phyloP scores from a whole-genome alignment of 805 yeast genomes.

The Dipodascopsis tothii region DNA sequence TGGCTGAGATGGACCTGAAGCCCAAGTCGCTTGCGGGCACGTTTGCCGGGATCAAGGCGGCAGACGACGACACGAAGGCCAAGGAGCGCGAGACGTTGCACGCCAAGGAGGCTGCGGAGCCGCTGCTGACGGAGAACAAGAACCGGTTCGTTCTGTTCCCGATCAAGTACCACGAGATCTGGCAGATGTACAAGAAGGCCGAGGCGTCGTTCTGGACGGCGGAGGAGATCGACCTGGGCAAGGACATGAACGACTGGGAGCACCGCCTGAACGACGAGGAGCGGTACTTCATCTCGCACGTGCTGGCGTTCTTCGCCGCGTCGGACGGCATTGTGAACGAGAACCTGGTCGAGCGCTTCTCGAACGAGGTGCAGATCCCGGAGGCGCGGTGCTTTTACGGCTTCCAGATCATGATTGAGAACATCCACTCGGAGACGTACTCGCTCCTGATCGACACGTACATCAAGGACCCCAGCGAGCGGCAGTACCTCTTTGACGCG shows the following conservation, averaged over 20 bases:
- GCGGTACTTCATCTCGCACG: conserved; percentile 84
- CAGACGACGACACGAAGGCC: conserved; percentile 6
- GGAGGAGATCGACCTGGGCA: conserved; percentile 92
- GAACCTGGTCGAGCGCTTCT: conserved; percentile 92
- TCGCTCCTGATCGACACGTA: conserved; percentile 90
- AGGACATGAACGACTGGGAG: conserved; percentile 91
- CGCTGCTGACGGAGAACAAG: conserved; percentile 74
- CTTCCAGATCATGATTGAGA: conserved; percentile 99
- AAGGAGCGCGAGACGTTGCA: conserved; percentile 42
- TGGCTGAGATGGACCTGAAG: conserved; percentile 18
- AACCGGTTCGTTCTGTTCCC: conserved; percentile 91
- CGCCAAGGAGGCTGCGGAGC: conserved; percentile 79
- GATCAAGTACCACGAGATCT: conserved; percentile 89
- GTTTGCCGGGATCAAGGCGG: conserved; percentile 4
- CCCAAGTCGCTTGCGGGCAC: conserved; percentile 17
- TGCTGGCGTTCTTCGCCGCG: conserved; percentile 95
- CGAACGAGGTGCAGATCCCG: conserved; percentile 93
- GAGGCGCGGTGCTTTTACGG: conserved; percentile 99
- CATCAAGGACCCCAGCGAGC: conserved; percentile 91
- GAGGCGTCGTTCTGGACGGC: conserved; percentile 99
- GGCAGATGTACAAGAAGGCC: conserved; percentile 98
- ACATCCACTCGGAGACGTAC: conserved; percentile 96
- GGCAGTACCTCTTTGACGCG: conserved; percentile 86
- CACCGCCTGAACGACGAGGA: conserved; percentile 81
- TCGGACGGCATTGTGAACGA: conserved; percentile 98